Base-by-base conservation (phyloP, 2,329 filamentous ascomycete species). In the Ophiostoma ips region DNA sequence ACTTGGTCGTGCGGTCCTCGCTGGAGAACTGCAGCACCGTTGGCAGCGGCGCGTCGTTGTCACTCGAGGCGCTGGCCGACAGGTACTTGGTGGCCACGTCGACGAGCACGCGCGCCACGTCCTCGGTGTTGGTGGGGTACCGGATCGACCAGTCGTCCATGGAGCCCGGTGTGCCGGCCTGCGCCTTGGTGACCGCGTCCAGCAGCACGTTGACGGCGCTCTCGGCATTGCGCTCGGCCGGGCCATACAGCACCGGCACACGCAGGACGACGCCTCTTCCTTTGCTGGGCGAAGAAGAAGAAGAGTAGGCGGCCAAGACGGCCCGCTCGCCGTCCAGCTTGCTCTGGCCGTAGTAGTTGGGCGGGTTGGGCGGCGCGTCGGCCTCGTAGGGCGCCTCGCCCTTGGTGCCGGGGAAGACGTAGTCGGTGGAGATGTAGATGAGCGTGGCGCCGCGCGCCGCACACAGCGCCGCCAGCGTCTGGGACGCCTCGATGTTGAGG, bases 91-190 rank as follows among this genome's bases (percentile, higher is more conserved):
- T 71, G 2, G 84, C 77, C 45, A 92, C 69, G 57, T 94, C 86
- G 24, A 45, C 43, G 2, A 56, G 16, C 43, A 95, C 84, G 36
- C 89, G 74, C 16, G 75, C 87, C 16, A 94, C 82, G 60, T 95
- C 89, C 61, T 87, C 83, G 0, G 87, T 94, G 62, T 92, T 92
- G 8, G 88, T 94, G 9, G 88, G 88, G 66, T 87, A 94, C 28
- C 88, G 76, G 47, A 84, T 68, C 1, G 85, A 81, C 80, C 87
- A 94, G 63, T 94, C 81, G 60, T 95, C 88, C 80, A 94, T 89
- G 37, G 88, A 75, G 28, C 43, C 30, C n/a, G 15, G 15, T 2
- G 30, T 21, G 28, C 28, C 43, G 10, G 28, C 43, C 62, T 89
- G 84, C 0, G 80, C 75, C 62, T 84, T 85, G 77, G 79, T 83